Conservation (phyloP, 2,329 filamentous ascomycete species). For the Monilinia polystroma region DNA sequence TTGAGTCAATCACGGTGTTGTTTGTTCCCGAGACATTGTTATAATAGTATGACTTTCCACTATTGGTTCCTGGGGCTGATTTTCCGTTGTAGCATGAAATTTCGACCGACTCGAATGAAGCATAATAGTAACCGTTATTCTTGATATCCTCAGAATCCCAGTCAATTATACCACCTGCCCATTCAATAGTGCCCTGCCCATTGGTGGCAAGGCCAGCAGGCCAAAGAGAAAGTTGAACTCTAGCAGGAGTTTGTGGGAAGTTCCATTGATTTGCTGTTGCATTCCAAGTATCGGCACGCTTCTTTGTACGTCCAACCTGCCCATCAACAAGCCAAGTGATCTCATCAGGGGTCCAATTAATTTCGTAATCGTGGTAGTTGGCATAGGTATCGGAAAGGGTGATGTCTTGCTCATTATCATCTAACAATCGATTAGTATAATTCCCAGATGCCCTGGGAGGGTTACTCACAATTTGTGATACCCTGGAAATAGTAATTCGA, state of each 20-base stretch:
- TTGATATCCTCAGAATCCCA: constrained; percentile 83
- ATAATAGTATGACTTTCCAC: constrained; percentile 74
- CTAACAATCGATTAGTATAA: constrained; percentile 47
- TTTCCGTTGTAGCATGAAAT: constrained; percentile 78
- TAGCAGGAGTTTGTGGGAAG: constrained; percentile 87
- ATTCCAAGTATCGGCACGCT: constrained; percentile 84
- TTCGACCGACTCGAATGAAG: constrained; percentile 71
- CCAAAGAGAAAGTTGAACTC: constrained; percentile 94
- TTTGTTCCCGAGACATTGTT: constrained; percentile 65
- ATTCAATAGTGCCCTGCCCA: constrained; percentile 78
- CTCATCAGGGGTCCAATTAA: constrained; percentile 85
- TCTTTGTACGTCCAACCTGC: constrained; percentile 68
- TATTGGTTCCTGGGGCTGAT: constrained; percentile 63
- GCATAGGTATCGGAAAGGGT: constrained; percentile 67
- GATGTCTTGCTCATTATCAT: constrained; percentile 73
- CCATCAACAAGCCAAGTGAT: constrained; percentile 89
- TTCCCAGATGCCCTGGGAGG: no score
- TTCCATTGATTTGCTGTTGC: constrained; percentile 74
- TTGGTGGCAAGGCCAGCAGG: constrained; percentile 81
- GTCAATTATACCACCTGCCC: constrained; percentile 88
- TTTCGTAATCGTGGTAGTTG: constrained; percentile 85
- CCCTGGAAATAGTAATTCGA: constrained; percentile 98
- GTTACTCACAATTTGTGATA: constrained; percentile 75
- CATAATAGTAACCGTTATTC: constrained; percentile 84
- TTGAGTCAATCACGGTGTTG: constrained; percentile 71